Evolutionary conservation across 352 stramenopile genomes (phyloP).

Genomic region (Phytophthora cactorum): DNA sequence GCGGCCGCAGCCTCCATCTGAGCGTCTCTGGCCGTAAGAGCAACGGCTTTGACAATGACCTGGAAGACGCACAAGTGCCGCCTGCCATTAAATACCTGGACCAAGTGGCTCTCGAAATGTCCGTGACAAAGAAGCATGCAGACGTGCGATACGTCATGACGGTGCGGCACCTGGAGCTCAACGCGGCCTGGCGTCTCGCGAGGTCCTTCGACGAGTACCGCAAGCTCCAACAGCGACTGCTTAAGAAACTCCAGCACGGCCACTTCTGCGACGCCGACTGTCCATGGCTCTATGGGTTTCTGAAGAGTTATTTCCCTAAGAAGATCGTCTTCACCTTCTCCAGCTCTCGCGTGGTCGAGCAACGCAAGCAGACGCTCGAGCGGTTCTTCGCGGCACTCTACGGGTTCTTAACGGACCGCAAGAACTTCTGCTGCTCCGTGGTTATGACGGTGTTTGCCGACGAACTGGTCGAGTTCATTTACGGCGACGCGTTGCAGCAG

Average conservation of each 20-base stretch:
- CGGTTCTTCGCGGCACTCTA: slow-evolving; percentile 67
- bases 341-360: slow-evolving; percentile 46
- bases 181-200: slow-evolving; percentile 50
- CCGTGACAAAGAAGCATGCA: slow-evolving; percentile 51
- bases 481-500: slow-evolving; percentile 59
- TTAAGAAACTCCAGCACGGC: slow-evolving; percentile 68
- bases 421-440: slow-evolving; percentile 65
- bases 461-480: slow-evolving; percentile 69
- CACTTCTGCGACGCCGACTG: slow-evolving; percentile 80
- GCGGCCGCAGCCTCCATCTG: slow-evolving; percentile 7
- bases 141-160: slow-evolving; percentile 72
- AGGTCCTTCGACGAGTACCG: slow-evolving; percentile 82
- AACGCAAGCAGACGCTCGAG: slow-evolving; percentile 59
- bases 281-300: slow-evolving; percentile 73
- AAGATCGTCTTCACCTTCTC: slow-evolving; percentile 64
- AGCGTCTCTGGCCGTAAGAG: slow-evolving; percentile 37
- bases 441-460: slow-evolving; percentile 40
- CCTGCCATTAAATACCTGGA: slow-evolving; percentile 58
- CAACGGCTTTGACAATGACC: slow-evolving; percentile 28
- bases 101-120: slow-evolving; percentile 53
- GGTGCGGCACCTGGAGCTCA: slow-evolving; percentile 44
- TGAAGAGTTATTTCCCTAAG: slow-evolving; percentile 84
- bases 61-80: slow-evolving; percentile 40
- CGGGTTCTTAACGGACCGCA: slow-evolving; percentile 59
- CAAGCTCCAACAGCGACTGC: slow-evolving; percentile 65